Evolutionary conservation across 768 basidiomycete genomes (phyloP), one percentile per base, ranked within the genome.

Genomic region (Trametes cingulata): DNA sequence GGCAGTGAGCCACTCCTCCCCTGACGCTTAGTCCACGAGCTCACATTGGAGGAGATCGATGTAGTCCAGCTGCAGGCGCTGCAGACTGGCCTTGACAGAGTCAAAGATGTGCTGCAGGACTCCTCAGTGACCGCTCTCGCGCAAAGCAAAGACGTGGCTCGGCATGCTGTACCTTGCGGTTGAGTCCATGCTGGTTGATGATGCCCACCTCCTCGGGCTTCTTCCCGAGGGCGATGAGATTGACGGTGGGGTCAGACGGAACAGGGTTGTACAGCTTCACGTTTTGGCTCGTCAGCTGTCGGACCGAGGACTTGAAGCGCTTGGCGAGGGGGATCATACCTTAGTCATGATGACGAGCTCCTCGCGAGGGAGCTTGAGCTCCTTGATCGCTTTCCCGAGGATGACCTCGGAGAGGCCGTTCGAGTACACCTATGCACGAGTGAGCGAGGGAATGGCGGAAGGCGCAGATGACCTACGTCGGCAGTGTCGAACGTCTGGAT

Each of bases 21-120:
- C 2, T 10, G 20, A 7, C 6, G 25, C 13, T 14, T 6, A 17
- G 6, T 2, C 8, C 3, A 8, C 9, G 43, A 1, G 40, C 74
- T 46, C 58, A 76, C 81, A 80, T 68, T 81, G 85, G 27, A 86
- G 73, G 3, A 87, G 65, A 65, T 87, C 86, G 54, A 87, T 78
- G 60, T 86, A 82, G 51, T 85, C 84, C 46, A 72, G 67, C 53
- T 78, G 75, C 27, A 81, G 73, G 35, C 80, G 74, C 41, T 74
- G 68, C 41, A 81, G 62, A 52, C 76, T 77, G 43, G 73, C 68
- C 61, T 80, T 75, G 19, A 82, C 80, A 76, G 74, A 65, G 37
- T 78, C 80, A 64, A 83, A 81, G 62, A 83, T 81, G 60, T 81
- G 79, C 75, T 81, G 13, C 29, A 33, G 10, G 10, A 33, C 10